phyloP scores from a whole-genome alignment of 257 asterid genomes.

The Solanum chilense region DNA sequence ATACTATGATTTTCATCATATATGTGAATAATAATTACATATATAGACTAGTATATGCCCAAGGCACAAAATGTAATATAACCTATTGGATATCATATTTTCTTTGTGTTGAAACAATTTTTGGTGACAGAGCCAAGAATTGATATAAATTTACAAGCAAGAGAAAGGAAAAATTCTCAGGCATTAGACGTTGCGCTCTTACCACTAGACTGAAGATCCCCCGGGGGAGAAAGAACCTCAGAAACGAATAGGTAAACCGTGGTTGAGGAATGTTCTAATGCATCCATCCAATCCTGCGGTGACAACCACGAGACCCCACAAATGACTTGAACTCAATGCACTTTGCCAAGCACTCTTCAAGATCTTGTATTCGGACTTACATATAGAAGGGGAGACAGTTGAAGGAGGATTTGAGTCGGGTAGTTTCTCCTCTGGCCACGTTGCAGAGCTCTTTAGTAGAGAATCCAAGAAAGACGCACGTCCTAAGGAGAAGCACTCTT shows the following conservation, averaged over 20 bases:
- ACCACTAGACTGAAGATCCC: background rate
- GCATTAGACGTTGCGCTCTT: background rate
- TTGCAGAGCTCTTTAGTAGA: slow-evolving; percentile 40
- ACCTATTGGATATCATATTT: background rate
- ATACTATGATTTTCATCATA: background rate
- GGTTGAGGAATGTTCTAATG: slow-evolving; percentile 73
- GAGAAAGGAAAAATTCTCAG: background rate
- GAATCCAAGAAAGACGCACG: slow-evolving; percentile 57
- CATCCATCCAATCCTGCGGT: slow-evolving; percentile 93
- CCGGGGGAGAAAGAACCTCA: slow-evolving; percentile 10
- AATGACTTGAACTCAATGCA: slow-evolving; percentile 46
- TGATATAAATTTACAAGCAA: background rate
- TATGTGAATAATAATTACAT: background rate
- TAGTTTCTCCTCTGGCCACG: slow-evolving; percentile 81
- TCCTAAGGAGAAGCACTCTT: slow-evolving; percentile 48
- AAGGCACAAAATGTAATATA: background rate
- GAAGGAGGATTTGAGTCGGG: slow-evolving; percentile 8
- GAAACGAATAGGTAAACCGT: slow-evolving; percentile 65
- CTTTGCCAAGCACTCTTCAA: slow-evolving; percentile 56
- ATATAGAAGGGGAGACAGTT: slow-evolving; percentile 17
- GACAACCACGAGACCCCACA: slow-evolving; percentile 82
- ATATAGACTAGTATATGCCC: background rate
- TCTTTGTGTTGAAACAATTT: background rate
- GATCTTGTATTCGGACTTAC: slow-evolving; percentile 58
- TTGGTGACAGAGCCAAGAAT: background rate